Conservation (phyloP, 345 rosid genomes). For the Brassica rapa region DNA sequence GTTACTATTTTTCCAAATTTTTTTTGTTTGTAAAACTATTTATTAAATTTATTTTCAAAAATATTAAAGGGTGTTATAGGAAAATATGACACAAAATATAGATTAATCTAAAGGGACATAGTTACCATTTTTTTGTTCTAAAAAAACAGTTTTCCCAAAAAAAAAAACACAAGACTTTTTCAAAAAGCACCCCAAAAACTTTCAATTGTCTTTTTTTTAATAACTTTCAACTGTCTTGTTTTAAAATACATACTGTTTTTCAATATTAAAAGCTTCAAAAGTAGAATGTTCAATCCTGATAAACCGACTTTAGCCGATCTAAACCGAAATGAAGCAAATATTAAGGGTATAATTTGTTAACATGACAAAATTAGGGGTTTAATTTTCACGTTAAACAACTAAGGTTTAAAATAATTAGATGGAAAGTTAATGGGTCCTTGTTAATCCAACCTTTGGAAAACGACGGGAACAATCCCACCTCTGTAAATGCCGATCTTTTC, state of each 20-base stretch:
- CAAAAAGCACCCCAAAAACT: background rate
- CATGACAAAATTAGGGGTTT: background rate
- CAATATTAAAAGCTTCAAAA: background rate
- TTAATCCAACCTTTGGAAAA: constrained; percentile 60
- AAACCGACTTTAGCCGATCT: background rate
- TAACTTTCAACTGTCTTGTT: background rate
- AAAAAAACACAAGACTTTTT: no score
- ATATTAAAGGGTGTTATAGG: no score
- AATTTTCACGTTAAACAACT: background rate
- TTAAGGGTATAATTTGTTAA: background rate
- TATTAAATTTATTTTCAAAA: no score
- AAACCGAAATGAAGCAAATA: background rate
- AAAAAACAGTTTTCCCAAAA: no score
- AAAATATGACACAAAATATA: no score
- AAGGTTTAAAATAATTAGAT: background rate
- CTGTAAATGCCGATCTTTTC: constrained; percentile 79
- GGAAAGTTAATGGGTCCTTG: background rate
- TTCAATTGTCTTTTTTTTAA: background rate
- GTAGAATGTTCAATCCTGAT: background rate
- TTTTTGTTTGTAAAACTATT: no score
- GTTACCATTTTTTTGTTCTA: no score
- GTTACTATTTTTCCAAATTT: no score
- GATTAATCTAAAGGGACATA: no score
- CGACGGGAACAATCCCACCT: constrained; percentile 86
- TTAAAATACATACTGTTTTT: background rate